Conservation (phyloP, 78 protist species). For the Anaeramoeba flamelloides region DNA sequence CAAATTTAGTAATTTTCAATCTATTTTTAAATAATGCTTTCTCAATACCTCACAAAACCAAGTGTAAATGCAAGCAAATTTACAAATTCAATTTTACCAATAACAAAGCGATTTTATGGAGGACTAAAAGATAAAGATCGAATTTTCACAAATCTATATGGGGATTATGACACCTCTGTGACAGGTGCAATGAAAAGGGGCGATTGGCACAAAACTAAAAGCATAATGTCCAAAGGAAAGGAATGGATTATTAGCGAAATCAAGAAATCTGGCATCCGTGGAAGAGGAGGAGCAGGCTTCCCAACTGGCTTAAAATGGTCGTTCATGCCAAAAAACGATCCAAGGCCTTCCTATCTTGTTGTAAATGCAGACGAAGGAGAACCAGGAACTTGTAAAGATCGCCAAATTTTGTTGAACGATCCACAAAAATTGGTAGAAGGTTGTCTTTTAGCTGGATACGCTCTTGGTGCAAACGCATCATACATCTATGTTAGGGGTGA, state of each 20-base stretch:
- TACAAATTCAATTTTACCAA: too few relatives aligned
- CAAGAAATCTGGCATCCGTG: constrained; percentile 82
- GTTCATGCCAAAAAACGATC: constrained; percentile 80
- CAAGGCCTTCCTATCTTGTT: constrained; percentile 89
- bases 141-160: constrained; percentile 87
- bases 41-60: too few relatives aligned
- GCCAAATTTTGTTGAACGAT: constrained; percentile 95
- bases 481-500: constrained; percentile 96
- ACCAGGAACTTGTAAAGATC: constrained; percentile 98
- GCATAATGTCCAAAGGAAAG: constrained; percentile 36
- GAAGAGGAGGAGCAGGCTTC: constrained; percentile 95
- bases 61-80: too few relatives aligned
- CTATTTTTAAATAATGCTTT: too few relatives aligned
- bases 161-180: constrained; percentile 50
- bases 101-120: too few relatives aligned
- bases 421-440: constrained; percentile 96
- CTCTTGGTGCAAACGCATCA: constrained; percentile 87
- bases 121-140: constrained; percentile 74
- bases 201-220: constrained; percentile 86
- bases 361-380: constrained; percentile 98
- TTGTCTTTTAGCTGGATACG: constrained; percentile 77
- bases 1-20: too few relatives aligned
- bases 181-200: constrained; percentile 76
- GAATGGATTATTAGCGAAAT: constrained; percentile 73
- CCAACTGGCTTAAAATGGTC: constrained; percentile 92